Evolutionary conservation across 164 flowering plant genomes (phyloP), one percentile per base, ranked within the genome.

Genomic region (Magnolia changhungtana): DNA sequence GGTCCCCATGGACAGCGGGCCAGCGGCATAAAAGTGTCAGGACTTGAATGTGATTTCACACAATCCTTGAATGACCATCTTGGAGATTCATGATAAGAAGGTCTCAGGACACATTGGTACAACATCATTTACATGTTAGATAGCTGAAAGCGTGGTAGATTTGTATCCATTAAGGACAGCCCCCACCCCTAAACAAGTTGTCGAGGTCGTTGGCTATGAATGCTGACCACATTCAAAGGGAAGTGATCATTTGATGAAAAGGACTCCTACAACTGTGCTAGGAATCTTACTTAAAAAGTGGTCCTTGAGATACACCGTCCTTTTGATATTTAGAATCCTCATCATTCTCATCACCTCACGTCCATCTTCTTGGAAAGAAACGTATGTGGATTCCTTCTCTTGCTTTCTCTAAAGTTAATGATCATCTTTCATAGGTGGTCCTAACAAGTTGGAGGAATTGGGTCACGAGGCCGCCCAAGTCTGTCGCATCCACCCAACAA

Each of bases 211-310:
- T 67, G 71, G 52, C 27, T 19, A 11, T 19, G 66, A 19, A 49
- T 2, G 7, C 24, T 16, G 31, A 1, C 74, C 63, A 49, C 7
- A 31, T 64, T 49, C n/a, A 6, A 11, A 21, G 59, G 27, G 27
- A 23, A 23, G 51, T 75, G 52, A 72, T 75, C 67, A 79, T 75
- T 71, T 64, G 75, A 70, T 55, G 78, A 72, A 75, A 72, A 67
- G 20, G 75, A 71, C 75, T 29, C 45, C 71, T 66, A 59, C 58
- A 67, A 78, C 65, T 72, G 10, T 71, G 52, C 64, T 37, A 64
- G 74, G 81, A 74, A 79, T 79, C 78, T 79, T 74, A 64, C 29
- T 55, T 55, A 24, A 29, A 73, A 52, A 72, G 78, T 75, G 78
- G 81, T 80, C 79, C 76, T 58, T 80, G 73, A 67, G 68, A 63